Conservation (phyloP, 2,329 filamentous ascomycete genomes). For the Ophiocordyceps camponoti-rufipedis region DNA sequence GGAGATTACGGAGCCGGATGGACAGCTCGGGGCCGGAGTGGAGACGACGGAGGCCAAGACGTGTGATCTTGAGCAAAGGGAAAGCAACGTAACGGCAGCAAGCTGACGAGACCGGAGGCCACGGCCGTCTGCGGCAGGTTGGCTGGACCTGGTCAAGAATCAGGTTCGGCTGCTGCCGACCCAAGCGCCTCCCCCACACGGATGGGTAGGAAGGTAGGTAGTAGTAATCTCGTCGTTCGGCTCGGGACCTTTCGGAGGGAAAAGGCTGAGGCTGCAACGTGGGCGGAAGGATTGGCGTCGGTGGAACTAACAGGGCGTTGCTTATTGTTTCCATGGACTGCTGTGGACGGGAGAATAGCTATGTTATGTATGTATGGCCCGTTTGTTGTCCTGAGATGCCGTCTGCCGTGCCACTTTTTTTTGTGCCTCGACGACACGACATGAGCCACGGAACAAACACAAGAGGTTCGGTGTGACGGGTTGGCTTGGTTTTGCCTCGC, state of each 20-base stretch:
- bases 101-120: background rate
- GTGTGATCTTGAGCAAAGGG: background rate
- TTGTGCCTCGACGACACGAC: background rate
- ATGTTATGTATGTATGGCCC: background rate
- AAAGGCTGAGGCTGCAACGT: background rate
- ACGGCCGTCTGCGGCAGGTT: background rate
- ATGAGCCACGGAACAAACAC: background rate
- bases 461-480: background rate
- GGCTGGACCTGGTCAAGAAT: background rate
- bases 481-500: background rate
- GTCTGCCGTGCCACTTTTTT: conserved; percentile 1
- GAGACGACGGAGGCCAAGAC: background rate
- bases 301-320: background rate
- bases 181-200: background rate
- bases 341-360: background rate
- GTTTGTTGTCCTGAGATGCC: background rate
- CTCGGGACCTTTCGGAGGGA: background rate
- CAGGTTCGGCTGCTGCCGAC: background rate
- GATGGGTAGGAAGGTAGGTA: background rate
- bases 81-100: background rate
- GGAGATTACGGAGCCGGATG: background rate
- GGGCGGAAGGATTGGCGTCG: background rate
- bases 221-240: background rate
- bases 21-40: background rate
- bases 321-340: background rate